phyloP scores from a whole-genome alignment of 345 rosid genomes.

The Gossypium sturtianum region DNA sequence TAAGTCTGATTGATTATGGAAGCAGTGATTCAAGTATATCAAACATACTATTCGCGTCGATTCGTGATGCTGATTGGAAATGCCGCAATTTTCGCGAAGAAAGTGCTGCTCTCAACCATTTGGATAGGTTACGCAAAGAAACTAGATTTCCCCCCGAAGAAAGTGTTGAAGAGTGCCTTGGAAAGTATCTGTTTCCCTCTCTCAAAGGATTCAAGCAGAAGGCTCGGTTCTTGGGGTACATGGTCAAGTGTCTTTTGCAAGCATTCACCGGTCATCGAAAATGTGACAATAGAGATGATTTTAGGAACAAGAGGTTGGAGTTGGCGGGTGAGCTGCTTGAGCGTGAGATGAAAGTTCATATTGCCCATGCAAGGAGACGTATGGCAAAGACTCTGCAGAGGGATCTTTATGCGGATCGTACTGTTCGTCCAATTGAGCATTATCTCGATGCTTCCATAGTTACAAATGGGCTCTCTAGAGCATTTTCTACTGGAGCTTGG shows the following conservation, averaged over 20 bases:
- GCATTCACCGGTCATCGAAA: slow-evolving; percentile 67
- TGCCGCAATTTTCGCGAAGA: slow-evolving; percentile 45
- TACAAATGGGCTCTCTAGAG: slow-evolving; percentile 83
- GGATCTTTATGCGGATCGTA: slow-evolving; percentile 67
- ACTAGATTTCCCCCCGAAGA: slow-evolving; percentile 78
- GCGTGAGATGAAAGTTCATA: slow-evolving; percentile 73
- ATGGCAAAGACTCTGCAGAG: slow-evolving; percentile 73
- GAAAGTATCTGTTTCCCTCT: slow-evolving; percentile 56
- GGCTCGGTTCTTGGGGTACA: slow-evolving; percentile 84
- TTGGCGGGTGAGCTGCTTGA: slow-evolving; percentile 83
- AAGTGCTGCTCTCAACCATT: slow-evolving; percentile 35
- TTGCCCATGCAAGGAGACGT: slow-evolving; percentile 61
- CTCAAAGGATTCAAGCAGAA: slow-evolving; percentile 52
- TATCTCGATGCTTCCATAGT: slow-evolving; percentile 86
- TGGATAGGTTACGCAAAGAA: slow-evolving; percentile 31
- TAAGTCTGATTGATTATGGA: slow-evolving; percentile 53
- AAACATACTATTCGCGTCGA: slow-evolving; percentile 57
- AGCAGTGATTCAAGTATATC: slow-evolving; percentile 44
- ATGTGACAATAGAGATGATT: slow-evolving; percentile 76
- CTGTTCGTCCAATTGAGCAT: slow-evolving; percentile 55
- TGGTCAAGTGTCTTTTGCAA: slow-evolving; percentile 75
- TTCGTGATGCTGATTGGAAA: slow-evolving; percentile 61
- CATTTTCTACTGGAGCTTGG: slow-evolving; percentile 99
- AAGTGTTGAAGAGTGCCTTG: slow-evolving; percentile 50
- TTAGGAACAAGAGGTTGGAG: slow-evolving; percentile 84